A percentile compares a stretch with the other conserved stretches of the same genome.
Evolutionary conservation across 2,329 filamentous ascomycete species (phyloP).

Genomic region (Penicillium sp.): DNA sequence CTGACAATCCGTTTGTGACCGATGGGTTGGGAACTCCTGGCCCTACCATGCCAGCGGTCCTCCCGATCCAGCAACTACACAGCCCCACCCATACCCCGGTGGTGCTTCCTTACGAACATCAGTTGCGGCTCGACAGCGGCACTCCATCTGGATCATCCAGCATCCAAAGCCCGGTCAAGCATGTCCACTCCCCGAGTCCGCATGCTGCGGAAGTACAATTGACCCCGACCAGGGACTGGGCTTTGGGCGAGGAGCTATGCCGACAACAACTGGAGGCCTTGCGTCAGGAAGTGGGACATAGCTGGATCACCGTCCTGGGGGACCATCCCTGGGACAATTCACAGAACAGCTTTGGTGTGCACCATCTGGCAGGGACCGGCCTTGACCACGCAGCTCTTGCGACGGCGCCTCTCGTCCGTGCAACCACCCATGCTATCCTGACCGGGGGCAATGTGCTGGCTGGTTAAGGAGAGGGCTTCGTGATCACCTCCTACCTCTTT

Average conservation of each 20-base stretch:
- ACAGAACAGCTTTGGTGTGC: constrained; percentile 33
- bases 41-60: constrained; percentile 32
- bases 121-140: constrained; percentile 36
- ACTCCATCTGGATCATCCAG: constrained; percentile 31
- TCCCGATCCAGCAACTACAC: constrained; percentile 35
- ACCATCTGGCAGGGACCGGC: constrained; percentile 33
- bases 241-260: constrained; percentile 72
- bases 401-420: constrained; percentile 37
- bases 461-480: constrained; percentile 22
- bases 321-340: constrained; percentile 65
- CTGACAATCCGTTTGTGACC: constrained; percentile 41
- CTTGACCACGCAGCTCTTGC: constrained; percentile 37
- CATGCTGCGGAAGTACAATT: constrained; percentile 28
- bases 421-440: constrained; percentile 44
- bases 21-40: constrained; percentile 35
- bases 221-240: constrained; percentile 35
- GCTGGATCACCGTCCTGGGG: constrained; percentile 82
- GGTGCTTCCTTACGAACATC: constrained; percentile 30
- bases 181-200: constrained; percentile 20
- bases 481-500: no score
- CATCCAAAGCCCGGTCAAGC: constrained; percentile 24
- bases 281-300: constrained; percentile 80
- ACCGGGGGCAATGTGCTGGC: constrained; percentile 44
- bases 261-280: constrained; percentile 84
- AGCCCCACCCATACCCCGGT: constrained; percentile 29